Conservation (phyloP, 148 eudicot species). For the Rhododendron kiyosumense region DNA sequence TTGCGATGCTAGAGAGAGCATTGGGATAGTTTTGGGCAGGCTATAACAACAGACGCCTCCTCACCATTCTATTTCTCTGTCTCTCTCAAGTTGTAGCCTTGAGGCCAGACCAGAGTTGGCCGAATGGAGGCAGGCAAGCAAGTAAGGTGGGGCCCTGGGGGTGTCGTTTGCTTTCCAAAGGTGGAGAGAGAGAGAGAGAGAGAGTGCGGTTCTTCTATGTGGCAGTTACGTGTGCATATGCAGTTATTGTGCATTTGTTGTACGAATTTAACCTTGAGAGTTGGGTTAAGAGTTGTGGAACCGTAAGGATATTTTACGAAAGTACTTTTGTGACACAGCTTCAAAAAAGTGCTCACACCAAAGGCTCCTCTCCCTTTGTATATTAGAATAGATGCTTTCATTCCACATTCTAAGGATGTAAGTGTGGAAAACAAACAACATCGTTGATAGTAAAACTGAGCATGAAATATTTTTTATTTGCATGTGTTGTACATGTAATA, state of each 20-base stretch:
- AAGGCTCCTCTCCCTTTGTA: too few species aligned
- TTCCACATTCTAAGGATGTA: neutral
- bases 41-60: conserved; percentile 58
- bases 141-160: too few species aligned
- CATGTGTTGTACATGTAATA: neutral
- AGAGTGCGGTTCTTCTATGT: neutral
- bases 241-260: neutral
- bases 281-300: neutral
- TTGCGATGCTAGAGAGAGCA: conserved; percentile 19
- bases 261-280: neutral
- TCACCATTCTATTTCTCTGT: conserved; percentile 42
- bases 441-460: neutral
- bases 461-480: neutral
- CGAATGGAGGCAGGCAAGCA: too few species aligned
- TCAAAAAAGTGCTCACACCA: too few species aligned
- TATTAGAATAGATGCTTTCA: neutral
- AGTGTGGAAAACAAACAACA: neutral
- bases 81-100: neutral
- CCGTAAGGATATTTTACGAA: neutral
- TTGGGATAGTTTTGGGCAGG: conserved; percentile 19
- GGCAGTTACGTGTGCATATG: neutral
- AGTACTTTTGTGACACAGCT: neutral
- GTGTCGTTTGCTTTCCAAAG: too few species aligned
- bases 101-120: too few species aligned
- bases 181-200: too few species aligned